Percentiles rank a stretch among this genome's conserved stretches.
phyloP scores from a whole-genome alignment of 441 rosid genomes.

The Pelargonium myrrhifolium region DNA sequence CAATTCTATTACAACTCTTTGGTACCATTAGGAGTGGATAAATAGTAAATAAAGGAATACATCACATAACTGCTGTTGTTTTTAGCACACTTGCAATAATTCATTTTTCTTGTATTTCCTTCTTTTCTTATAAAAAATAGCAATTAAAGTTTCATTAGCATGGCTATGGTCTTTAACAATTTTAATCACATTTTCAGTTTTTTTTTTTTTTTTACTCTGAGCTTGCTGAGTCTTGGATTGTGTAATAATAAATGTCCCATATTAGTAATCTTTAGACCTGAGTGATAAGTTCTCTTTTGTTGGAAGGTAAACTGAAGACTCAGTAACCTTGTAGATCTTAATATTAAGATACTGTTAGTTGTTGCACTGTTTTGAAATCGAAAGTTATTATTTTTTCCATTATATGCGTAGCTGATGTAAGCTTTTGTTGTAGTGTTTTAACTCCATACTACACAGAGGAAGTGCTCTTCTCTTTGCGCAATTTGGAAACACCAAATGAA shows the following conservation, averaged over 20 bases:
- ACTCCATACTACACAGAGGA: slow-evolving; percentile 98
- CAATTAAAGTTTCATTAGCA: too few relatives aligned
- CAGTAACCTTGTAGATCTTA: background rate
- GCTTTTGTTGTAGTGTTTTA: slow-evolving; percentile 55
- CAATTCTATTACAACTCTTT: too few relatives aligned
- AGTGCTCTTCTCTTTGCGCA: slow-evolving; percentile 75
- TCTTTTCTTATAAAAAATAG: too few relatives aligned
- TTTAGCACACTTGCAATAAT: too few relatives aligned
- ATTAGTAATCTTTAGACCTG: background rate
- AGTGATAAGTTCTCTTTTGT: background rate
- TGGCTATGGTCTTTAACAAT: too few relatives aligned
- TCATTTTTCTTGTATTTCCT: too few relatives aligned
- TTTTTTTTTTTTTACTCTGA: background rate
- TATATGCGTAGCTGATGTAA: slow-evolving; percentile 17
- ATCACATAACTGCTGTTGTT: too few relatives aligned
- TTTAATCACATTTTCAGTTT: background rate
- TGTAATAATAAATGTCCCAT: background rate
- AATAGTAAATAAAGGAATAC: too few relatives aligned
- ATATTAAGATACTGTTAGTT: background rate
- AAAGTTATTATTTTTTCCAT: background rate
- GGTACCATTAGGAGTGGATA: too few relatives aligned
- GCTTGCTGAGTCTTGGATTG: background rate
- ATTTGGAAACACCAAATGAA: slow-evolving; percentile 78
- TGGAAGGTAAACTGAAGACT: background rate
- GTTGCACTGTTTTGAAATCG: background rate